Evolutionary conservation across 306 rosid genomes (phyloP).

Genomic region (Fragaria nilgerrensis): DNA sequence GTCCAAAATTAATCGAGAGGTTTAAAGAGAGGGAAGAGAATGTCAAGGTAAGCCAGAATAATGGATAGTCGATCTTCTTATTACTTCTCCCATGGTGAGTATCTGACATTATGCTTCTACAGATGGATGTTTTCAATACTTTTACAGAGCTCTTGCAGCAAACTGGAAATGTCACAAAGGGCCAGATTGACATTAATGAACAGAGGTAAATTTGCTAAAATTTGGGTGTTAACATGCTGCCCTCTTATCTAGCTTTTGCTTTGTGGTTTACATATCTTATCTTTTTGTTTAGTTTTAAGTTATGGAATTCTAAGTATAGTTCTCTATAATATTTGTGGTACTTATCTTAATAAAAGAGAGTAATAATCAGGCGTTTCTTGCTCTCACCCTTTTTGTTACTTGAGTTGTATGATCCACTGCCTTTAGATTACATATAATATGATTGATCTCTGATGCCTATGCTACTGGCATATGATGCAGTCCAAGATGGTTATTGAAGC

Average conservation of each 20-base stretch:
- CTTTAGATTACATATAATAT: neutral
- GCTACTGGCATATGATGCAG: conserved; percentile 50
- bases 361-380: neutral
- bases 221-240: conserved; percentile 12
- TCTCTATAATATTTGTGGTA: neutral
- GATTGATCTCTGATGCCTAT: neutral
- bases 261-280: neutral
- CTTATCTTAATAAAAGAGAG: neutral
- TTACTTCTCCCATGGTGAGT: conserved; percentile 19
- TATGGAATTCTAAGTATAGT: neutral
- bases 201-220: conserved; percentile 56
- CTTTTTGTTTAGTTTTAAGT: neutral
- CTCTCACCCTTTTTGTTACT: neutral
- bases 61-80: conserved; percentile 13
- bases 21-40: conserved; percentile 98
- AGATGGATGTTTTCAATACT: conserved; percentile 97
- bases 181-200: conserved; percentile 78
- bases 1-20: conserved; percentile 96
- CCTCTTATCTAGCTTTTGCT: neutral
- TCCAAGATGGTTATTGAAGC: conserved; percentile 97
- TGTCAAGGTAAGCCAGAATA: conserved; percentile 67
- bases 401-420: conserved; percentile 9
- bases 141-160: conserved; percentile 95
- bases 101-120: conserved; percentile 42
- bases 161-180: conserved; percentile 97